Percentiles rank a stretch among this genome's conserved stretches.
Conservation (phyloP, 306 rosid species). For the Mimosa bimucronata region DNA sequence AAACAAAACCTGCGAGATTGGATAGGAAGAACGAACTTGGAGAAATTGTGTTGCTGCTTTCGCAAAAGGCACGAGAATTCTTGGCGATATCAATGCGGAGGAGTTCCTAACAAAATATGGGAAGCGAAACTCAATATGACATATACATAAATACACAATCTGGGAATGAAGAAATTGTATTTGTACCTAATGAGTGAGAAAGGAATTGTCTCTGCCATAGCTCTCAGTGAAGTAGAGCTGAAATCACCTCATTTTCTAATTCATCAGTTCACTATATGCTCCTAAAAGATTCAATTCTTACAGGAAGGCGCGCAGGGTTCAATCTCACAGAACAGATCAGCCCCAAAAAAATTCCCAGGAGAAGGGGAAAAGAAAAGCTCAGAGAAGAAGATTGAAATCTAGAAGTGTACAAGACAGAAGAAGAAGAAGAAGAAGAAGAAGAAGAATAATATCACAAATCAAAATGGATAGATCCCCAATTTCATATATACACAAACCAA, state of each 20-base stretch:
- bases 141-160: neutral
- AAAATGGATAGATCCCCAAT: neutral
- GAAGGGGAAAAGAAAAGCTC: no score
- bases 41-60: constrained; percentile 51
- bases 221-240: constrained; percentile 12
- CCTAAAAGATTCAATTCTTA: constrained; percentile 41
- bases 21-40: constrained; percentile 43
- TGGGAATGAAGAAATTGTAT: neutral
- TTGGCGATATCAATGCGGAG: constrained; percentile 48
- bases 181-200: constrained; percentile 54
- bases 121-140: constrained; percentile 1
- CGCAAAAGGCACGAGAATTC: constrained; percentile 50
- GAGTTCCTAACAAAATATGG: constrained; percentile 49
- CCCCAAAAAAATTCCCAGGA: no score
- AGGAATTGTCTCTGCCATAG: constrained; percentile 63
- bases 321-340: no score
- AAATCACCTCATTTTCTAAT: constrained; percentile 19
- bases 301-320: constrained; percentile 96
- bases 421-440: neutral
- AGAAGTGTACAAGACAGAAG: neutral
- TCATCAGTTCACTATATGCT: neutral
- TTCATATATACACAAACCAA: neutral
- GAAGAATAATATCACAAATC: neutral
- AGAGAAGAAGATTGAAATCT: neutral
- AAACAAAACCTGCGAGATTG: constrained; percentile 52